Evolutionary conservation across 2,329 filamentous ascomycete species (phyloP), one percentile per base, ranked within the genome.

Genomic region (Acrocalymma vagum): DNA sequence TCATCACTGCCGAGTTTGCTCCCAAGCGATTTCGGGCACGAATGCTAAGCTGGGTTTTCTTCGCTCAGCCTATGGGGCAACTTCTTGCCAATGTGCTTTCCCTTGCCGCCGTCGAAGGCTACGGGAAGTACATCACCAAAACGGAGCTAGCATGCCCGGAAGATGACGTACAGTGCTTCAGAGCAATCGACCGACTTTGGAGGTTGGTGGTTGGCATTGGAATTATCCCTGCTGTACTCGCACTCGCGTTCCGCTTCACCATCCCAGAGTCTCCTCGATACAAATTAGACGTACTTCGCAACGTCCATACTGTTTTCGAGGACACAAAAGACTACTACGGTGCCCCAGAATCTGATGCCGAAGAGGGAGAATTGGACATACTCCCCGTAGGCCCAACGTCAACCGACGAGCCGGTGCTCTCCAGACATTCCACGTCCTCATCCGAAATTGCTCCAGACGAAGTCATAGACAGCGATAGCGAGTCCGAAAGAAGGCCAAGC

Each of bases 21-120:
- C 67, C 70, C 3, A 51, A 63, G 11, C 63, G 62, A 32, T 57
- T 60, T 30, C 58, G 71, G 17, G 70, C 63, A 3, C 53, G 70
- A n/a, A 73, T 74, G 70, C 45, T 74, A 45, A 62, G 63, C 20
- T 64, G 65, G 37, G 69, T 74, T 1, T 74, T 74, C 48, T 62
- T 72, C 25, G 72, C 72, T 39, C 72, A 74, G 31, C 70, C 70
- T 3, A 51, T 74, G 13, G 72, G 72, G 5, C 72, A 73, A 32
- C 43, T 62, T 8, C 51, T 65, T 14, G 60, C 60, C 29, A 65
- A 63, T 26, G 51, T 66, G 6, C 47, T 67, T 3, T 64, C 63
- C 6, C 25, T 64, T 13, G 59, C 56, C 8, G 55, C 57, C 21
- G 58, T 69, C 6, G 49, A 57, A 33, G 55, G 42, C 3, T 65